Evolutionary conservation across 176 grass and related monocot genomes (phyloP), one percentile per base, ranked within the genome.

Genomic region (Oryza australiensis): DNA sequence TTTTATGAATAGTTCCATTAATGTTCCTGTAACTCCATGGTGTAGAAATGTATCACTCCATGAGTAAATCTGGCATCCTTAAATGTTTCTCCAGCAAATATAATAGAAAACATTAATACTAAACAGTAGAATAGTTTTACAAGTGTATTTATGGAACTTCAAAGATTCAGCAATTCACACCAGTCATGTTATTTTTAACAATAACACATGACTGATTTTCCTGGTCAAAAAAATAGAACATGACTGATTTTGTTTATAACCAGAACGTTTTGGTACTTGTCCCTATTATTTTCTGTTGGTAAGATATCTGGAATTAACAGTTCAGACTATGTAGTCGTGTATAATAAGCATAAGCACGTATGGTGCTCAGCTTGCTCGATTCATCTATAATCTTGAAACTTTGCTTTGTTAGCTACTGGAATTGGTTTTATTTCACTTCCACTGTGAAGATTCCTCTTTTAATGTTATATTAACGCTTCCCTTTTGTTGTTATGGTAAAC

Each of bases 401-500:
- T 2, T 48, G 29, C 23, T 30, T 80, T 66, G 3, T 45, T 62
- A 26, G 43, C 38, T 49, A 38, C 30, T 80, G 9, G 30, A 29
- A 66, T 68, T 72, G 15, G 14, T 65, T 62, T 28, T 53, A 9
- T 66, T 55, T 79, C 11, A 67, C 53, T 62, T 46, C 13, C 4
- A 48, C 16, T 81, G 38, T 32, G 11, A 53, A 22, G 18, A n/a
- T 34, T 71, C 0, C 66, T 27, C 78, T 46, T 26, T 35, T 49
- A 37, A 20, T 20, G 30, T 24, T n/a, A 62, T 72, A 49, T 68
- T 78, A 49, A 90, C 30, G 8, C 16, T 68, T 26, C 59, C 22
- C 10, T 70, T 57, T 74, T 55, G 9, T 69, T 16, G 5, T 78
- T 72, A 35, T 82, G 62, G 41, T 88, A 9, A 73, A 48, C 84